Evolutionary conservation across 1,139 yeast genomes (phyloP).

Genomic region (Suhomyces taliae): DNA sequence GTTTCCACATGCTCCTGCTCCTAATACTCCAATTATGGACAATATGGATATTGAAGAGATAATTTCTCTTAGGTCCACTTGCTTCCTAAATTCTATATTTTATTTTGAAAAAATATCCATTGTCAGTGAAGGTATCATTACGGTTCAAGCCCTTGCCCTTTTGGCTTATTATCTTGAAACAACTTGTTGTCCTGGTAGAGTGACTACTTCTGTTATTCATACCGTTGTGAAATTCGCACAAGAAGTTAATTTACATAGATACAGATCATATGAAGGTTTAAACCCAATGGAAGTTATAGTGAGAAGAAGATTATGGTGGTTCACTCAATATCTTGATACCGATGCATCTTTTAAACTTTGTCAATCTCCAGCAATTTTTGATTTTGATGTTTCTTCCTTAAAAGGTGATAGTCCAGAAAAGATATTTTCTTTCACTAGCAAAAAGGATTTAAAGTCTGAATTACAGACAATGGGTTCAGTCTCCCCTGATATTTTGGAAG

Average conservation of each 20-base stretch:
- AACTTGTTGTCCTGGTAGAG: conserved; percentile 41
- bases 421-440: conserved; percentile 6
- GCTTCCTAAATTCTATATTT: conserved; percentile 39
- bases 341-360: conserved; percentile 57
- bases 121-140: conserved; percentile 50
- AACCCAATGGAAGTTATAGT: conserved; percentile 35
- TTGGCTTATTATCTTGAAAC: conserved; percentile 47
- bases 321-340: conserved; percentile 53
- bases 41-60: conserved; percentile 1
- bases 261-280: conserved; percentile 46
- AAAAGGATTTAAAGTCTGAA: background rate
- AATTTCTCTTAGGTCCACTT: conserved; percentile 8
- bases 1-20: conserved; percentile 22
- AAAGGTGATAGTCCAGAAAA: conserved; percentile 15
- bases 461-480: conserved; percentile 5
- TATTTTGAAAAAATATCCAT: conserved; percentile 50
- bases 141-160: conserved; percentile 50
- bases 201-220: conserved; percentile 44
- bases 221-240: conserved; percentile 60
- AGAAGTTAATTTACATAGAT: conserved; percentile 64
- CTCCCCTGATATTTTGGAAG: background rate
- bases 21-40: conserved; percentile 17
- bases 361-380: conserved; percentile 56
- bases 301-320: conserved; percentile 55
- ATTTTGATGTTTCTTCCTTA: conserved; percentile 36